Evolutionary conservation across 169 alveolate species (phyloP).

Genomic region (Plasmodium gallinaceum): DNA sequence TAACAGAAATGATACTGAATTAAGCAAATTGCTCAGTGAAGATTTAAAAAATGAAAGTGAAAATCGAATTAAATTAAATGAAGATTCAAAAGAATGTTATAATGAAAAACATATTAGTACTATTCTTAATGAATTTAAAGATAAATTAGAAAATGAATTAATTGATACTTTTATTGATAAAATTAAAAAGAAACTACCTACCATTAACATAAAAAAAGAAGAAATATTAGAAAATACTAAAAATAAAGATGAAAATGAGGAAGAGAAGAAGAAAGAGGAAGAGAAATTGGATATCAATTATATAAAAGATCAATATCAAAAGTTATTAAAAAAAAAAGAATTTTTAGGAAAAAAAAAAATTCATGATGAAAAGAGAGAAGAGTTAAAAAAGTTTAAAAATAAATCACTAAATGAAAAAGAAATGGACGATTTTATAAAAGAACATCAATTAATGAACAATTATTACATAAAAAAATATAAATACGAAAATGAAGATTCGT

Average conservation of each 20-base stretch:
- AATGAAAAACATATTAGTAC: slow-evolving; percentile 2
- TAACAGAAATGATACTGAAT: too few relatives aligned
- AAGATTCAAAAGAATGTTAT: not conserved
- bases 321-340: slow-evolving; percentile 26
- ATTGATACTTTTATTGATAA: slow-evolving; percentile 13
- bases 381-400: slow-evolving; percentile 30
- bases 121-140: slow-evolving; percentile 27
- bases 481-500: not conserved
- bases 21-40: not conserved
- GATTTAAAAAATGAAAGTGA: not conserved
- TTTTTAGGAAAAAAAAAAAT: not conserved
- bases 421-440: slow-evolving; percentile 16
- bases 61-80: not conserved
- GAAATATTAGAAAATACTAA: not conserved
- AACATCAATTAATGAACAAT: slow-evolving; percentile 27
- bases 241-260: not conserved
- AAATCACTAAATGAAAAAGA: slow-evolving; percentile 13
- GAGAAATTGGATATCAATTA: not conserved
- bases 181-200: not conserved
- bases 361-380: slow-evolving; percentile 37
- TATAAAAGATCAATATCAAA: slow-evolving; percentile 14
- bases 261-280: not conserved
- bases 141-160: slow-evolving; percentile 19
- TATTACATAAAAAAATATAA: slow-evolving; percentile 38
- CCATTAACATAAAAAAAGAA: not conserved